A percentile compares a stretch with the other conserved stretches of the same genome.
Conservation (phyloP, 2,329 filamentous ascomycete genomes). For the Sarocladium strictum region DNA sequence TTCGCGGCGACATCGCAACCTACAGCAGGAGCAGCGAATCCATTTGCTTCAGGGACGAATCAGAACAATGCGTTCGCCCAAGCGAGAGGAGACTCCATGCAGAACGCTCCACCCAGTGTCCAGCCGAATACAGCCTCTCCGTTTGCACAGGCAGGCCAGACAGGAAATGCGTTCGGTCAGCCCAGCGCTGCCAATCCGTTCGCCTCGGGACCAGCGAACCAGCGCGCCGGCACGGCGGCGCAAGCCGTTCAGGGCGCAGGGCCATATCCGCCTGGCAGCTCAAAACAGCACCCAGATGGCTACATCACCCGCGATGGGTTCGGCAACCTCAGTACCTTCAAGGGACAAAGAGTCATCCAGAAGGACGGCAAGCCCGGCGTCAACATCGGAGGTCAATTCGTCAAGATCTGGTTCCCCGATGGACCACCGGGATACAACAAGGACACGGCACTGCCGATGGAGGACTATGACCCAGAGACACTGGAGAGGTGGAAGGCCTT, state of each 20-base stretch:
- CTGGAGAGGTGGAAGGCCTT: conserved; percentile 61
- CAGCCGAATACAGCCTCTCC: conserved; percentile 13
- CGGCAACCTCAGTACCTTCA: conserved; percentile 51
- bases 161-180: conserved; percentile 18
- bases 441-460: conserved; percentile 54
- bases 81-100: conserved; percentile 5
- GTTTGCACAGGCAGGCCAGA: conserved; percentile 21
- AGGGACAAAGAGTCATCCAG: conserved; percentile 58
- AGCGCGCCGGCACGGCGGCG: conserved; percentile 12
- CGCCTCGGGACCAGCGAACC: conserved; percentile 13
- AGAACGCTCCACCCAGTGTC: conserved; percentile 12
- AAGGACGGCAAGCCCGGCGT: conserved; percentile 42
- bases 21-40: conserved; percentile 5
- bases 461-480: conserved; percentile 53
- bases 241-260: conserved; percentile 15
- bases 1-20: conserved; percentile 16
- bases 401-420: conserved; percentile 67
- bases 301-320: conserved; percentile 37
- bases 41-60: conserved; percentile 3
- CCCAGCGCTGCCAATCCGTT: conserved; percentile 20
- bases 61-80: conserved; percentile 4
- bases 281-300: conserved; percentile 38
- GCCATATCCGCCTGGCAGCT: conserved; percentile 39
- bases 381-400: conserved; percentile 48
- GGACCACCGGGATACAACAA: conserved; percentile 59